phyloP scores from a whole-genome alignment of 805 yeast genomes.

The Brettanomyces custersianus region DNA sequence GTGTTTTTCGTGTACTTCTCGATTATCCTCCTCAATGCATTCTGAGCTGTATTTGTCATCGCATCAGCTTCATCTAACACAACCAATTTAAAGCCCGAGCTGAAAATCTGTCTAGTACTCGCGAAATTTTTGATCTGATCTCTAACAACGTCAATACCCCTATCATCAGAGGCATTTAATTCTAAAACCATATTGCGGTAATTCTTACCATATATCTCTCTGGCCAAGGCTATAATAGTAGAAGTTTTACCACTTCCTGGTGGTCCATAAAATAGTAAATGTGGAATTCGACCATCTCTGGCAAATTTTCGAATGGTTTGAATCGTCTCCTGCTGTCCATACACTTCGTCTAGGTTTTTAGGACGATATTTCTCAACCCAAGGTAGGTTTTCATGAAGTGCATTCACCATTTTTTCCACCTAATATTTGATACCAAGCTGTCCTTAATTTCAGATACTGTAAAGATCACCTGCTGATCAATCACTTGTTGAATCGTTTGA shows the following conservation, averaged over 20 bases:
- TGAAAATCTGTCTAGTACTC: conserved; percentile 86
- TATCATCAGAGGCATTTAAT: conserved; percentile 92
- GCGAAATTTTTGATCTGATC: conserved; percentile 96
- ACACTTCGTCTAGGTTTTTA: conserved; percentile 67
- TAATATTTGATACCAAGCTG: not conserved
- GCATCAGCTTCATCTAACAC: conserved; percentile 96
- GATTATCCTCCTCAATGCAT: conserved; percentile 73
- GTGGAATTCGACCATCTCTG: conserved; percentile 77
- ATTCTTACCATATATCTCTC: conserved; percentile 74
- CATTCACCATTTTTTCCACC: conserved; percentile 4
- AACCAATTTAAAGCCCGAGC: conserved; percentile 76
- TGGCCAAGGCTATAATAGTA: conserved; percentile 78
- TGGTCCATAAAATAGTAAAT: conserved; percentile 87
- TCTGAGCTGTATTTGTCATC: conserved; percentile 84
- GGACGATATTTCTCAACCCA: conserved; percentile 98
- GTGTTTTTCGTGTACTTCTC: conserved; percentile 92
- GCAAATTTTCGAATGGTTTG: conserved; percentile 80
- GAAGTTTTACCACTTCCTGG: conserved; percentile 94
- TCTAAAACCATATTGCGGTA: conserved; percentile 88
- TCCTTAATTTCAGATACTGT: not conserved
- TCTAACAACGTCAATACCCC: conserved; percentile 97
- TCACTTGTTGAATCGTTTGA: no score
- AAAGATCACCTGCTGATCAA: no score
- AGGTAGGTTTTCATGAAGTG: conserved; percentile 45
- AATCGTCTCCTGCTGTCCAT: conserved; percentile 85